A percentile compares a stretch with the other conserved stretches of the same genome.
Evolutionary conservation across 495 filamentous ascomycete genomes (phyloP).

Genomic region (Chlorociboria aeruginascens): DNA sequence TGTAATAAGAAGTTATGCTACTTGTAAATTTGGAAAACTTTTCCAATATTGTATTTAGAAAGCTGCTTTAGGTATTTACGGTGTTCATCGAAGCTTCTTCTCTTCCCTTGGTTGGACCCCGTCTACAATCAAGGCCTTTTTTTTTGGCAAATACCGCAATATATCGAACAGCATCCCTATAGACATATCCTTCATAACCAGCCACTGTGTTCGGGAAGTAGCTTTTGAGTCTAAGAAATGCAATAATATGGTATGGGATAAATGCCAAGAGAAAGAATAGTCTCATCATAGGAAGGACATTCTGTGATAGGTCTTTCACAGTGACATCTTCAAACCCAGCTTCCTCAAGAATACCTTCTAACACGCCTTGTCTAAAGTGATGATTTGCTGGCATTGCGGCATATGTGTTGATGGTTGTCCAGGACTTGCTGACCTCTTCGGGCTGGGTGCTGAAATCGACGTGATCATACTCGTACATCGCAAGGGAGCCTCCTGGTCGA

Average conservation of each 20-base stretch:
- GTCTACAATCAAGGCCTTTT: background rate
- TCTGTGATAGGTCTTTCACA: conserved; percentile 33
- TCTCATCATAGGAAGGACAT: conserved; percentile 38
- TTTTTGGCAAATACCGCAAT: conserved; percentile 29
- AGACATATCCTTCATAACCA: conserved; percentile 29
- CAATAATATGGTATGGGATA: conserved; percentile 39
- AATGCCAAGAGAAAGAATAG: conserved; percentile 38
- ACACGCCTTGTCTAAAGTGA: conserved; percentile 20
- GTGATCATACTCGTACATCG: conserved; percentile 41
- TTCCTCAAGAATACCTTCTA: conserved; percentile 30
- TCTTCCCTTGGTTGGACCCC: too few relatives aligned
- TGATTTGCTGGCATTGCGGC: conserved; percentile 37
- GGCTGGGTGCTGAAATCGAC: conserved; percentile 18
- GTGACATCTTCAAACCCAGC: conserved; percentile 38
- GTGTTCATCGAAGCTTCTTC: too few relatives aligned
- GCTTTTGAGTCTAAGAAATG: conserved; percentile 30
- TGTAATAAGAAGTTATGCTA: too few relatives aligned
- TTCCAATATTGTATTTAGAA: too few relatives aligned
- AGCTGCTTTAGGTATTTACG: too few relatives aligned
- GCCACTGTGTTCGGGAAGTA: conserved; percentile 37
- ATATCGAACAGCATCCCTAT: conserved; percentile 23
- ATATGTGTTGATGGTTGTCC: conserved; percentile 31
- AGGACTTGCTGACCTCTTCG: conserved; percentile 18
- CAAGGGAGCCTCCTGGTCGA: conserved; percentile 35
- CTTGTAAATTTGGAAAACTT: too few relatives aligned